phyloP scores from a whole-genome alignment of 1,284 basidiomycete species.

The Afroboletus lepidellus region DNA sequence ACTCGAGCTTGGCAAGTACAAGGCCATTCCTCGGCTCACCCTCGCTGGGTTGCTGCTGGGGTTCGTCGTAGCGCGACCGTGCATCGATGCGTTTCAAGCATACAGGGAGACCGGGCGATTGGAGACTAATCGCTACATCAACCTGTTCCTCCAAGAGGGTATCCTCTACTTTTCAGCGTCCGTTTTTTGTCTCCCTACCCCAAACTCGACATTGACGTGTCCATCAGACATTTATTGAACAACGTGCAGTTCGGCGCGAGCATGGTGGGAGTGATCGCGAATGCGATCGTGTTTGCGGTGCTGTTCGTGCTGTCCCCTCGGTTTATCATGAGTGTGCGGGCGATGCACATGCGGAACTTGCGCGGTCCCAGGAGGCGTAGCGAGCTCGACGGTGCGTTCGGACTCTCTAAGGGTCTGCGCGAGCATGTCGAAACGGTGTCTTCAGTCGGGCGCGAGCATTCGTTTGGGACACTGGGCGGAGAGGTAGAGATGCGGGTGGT shows the following conservation, averaged over 20 bases:
- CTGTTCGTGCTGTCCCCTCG: constrained; percentile 16
- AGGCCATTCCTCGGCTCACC: constrained; percentile 12
- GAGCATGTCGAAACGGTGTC: neutral
- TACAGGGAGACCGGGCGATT: constrained; percentile 14
- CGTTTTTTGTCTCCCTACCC: neutral
- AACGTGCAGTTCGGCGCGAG: neutral
- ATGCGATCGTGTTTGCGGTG: neutral
- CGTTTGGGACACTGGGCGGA: neutral
- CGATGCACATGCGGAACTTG: neutral
- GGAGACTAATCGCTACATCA: constrained; percentile 16
- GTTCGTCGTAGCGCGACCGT: constrained; percentile 10
- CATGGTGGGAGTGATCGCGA: neutral
- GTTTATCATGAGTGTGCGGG: constrained; percentile 20
- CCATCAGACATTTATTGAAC: constrained; percentile 18
- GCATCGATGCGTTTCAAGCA: constrained; percentile 11
- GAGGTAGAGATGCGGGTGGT: constrained; percentile 15
- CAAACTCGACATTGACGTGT: neutral
- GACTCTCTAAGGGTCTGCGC: neutral
- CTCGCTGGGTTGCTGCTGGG: constrained; percentile 20
- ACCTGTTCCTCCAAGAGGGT: constrained; percentile 11
- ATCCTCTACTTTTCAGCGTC: constrained; percentile 12
- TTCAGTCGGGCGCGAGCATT: neutral
- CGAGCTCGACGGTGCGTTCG: constrained; percentile 19
- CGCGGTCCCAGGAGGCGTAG: too few relatives aligned
- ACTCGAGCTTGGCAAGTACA: constrained; percentile 13